Evolutionary conservation across 1,139 yeast species (phyloP), one percentile per base, ranked within the genome.

Genomic region (Suhomyces bolitotheri): DNA sequence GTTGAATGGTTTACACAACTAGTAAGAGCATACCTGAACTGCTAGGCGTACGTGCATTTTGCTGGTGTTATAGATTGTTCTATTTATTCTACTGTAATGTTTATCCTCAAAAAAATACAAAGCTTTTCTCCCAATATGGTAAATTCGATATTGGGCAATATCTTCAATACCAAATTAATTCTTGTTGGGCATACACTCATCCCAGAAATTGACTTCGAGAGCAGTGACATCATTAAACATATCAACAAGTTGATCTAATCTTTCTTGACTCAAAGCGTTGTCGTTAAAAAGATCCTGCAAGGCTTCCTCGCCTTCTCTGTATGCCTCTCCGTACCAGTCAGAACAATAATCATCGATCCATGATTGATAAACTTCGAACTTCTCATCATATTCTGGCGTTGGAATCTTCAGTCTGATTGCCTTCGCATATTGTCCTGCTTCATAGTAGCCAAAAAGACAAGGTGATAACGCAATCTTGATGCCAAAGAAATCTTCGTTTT

Each of bases 381-480:
- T 47, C 7, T 43, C 53, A 7, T 20, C 7, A 7, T 9, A 39
- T 6, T 55, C 57, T 13, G 41, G 19, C 3, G 9, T 5, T 2
- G 16, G 4, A 16, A 20, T 5, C 3, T 16, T 16, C 10, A 22
- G 10, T 6, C 41, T 22, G 8, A 47, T 30, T 4, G 38, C 21
- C 10, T 40, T 38, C 1, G 66, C 73, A 38, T 47, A 55, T 1
- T 34, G 31, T 0, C 66, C 74, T 0, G 85, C 81, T 38, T 76
- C 73, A 24, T 74, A 74, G 54, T 83, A 84, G 1, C 95, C 96
- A 53, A 81, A 75, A 27, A 84, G 61, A 56, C 95, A 86, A 0
- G 96, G 95, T 2, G 89, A 75, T 34, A 85, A 59, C 0, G 94
- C 86, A 5, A 80, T 73, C 41, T 78, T 76, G 33, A 82, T 71